These are phyloP conservation scores for Cinnamomum micranthum DNA, from an alignment of 164 flowering plant genomes.

Conservation along the genomic window DNA sequence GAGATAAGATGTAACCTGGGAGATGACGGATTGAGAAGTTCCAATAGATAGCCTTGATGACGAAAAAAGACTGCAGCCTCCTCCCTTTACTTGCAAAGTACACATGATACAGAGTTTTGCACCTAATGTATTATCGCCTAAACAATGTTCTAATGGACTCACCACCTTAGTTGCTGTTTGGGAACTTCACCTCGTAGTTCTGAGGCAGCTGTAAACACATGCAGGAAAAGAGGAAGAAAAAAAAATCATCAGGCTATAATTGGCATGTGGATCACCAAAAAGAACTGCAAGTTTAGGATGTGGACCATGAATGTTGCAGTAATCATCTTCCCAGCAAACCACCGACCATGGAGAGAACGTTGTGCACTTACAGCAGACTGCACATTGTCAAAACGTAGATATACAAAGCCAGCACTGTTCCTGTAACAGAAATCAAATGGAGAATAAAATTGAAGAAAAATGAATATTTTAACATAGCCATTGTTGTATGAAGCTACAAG, in stretches of 20 bases:
- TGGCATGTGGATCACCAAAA: neutral
- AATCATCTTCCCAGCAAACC: conserved; percentile 98
- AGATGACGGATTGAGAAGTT: neutral
- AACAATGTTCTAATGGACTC: neutral
- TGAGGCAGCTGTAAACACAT: conserved; percentile 48
- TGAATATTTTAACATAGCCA: too few species aligned
- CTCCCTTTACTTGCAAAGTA: neutral
- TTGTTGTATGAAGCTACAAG: neutral
- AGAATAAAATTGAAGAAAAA: neutral
- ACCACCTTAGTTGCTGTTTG: conserved; percentile 43
- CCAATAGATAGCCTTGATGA: neutral
- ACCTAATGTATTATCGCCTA: too few species aligned
- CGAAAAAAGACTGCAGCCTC: neutral
- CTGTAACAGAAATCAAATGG: conserved; percentile 29
- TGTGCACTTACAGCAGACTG: conserved; percentile 60
- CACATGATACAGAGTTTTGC: too few species aligned
- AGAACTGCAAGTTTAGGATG: neutral
- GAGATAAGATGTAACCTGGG: neutral
- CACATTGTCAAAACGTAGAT: conserved; percentile 59
- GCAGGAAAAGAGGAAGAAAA: neutral
- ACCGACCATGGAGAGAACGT: conserved; percentile 81
- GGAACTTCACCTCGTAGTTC: conserved; percentile 64
- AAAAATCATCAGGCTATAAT: neutral
- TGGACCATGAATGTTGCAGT: conserved; percentile 81
- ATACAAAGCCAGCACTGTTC: conserved; percentile 78